These are phyloP conservation scores for Starmera pachycereana DNA, from an alignment of 805 yeast genomes.

Conservation along the genomic window DNA sequence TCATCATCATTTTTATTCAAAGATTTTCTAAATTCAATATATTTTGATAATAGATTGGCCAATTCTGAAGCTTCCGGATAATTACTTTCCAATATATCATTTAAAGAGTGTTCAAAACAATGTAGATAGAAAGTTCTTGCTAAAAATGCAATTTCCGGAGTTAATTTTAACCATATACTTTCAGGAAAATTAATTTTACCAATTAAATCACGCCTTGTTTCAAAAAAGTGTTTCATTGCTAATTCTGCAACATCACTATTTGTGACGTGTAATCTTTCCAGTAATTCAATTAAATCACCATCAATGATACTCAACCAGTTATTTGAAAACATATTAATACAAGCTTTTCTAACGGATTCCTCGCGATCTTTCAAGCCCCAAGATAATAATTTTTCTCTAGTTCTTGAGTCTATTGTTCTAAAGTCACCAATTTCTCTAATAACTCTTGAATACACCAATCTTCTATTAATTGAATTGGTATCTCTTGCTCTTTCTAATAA, in stretches of 20 bases:
- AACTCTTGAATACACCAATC: conserved; percentile 58
- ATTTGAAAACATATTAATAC: conserved; percentile 54
- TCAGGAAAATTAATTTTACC: conserved; percentile 48
- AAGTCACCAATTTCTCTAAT: conserved; percentile 60
- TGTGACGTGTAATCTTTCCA: conserved; percentile 64
- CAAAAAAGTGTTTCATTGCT: conserved; percentile 57
- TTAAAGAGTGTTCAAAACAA: conserved; percentile 44
- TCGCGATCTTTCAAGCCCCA: conserved; percentile 93
- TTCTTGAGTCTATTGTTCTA: conserved; percentile 37
- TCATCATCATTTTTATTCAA: conserved; percentile 27
- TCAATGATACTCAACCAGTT: conserved; percentile 65
- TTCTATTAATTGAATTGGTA: conserved; percentile 57
- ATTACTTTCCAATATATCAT: conserved; percentile 49
- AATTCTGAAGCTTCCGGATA: conserved; percentile 75
- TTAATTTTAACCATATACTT: conserved; percentile 58
- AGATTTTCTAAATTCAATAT: conserved; percentile 38
- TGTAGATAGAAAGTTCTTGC: conserved; percentile 56
- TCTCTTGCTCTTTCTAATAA: conserved; percentile 81
- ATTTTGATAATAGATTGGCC: conserved; percentile 46
- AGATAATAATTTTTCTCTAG: conserved; percentile 55
- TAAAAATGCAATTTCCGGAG: conserved; percentile 67
- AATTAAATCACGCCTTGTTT: conserved; percentile 51
- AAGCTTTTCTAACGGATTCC: conserved; percentile 58
- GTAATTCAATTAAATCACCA: conserved; percentile 60
- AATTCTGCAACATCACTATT: conserved; percentile 55